phyloP scores from a whole-genome alignment of 345 rosid species.

The Acer negundo region DNA sequence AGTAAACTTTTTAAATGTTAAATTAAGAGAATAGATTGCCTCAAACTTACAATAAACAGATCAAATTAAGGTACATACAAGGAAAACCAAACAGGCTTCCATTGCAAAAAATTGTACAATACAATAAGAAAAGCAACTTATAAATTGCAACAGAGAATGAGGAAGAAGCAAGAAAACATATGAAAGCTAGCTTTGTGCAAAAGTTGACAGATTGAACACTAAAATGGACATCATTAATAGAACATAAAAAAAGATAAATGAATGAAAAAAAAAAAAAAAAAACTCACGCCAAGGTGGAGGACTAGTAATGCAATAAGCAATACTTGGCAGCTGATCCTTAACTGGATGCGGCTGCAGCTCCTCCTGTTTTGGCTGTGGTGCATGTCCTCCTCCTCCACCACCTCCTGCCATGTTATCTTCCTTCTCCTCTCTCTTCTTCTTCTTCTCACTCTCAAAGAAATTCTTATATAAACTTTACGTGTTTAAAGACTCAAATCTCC shows the following conservation, averaged over 20 bases:
- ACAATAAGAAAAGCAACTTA: not conserved
- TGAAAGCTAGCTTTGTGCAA: not conserved
- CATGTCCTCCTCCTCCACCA: conserved; percentile 46
- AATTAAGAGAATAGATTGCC: not conserved
- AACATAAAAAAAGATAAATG: not conserved
- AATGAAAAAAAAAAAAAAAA: conserved; percentile 10
- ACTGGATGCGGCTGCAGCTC: conserved; percentile 91
- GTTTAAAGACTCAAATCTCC: conserved; percentile 34
- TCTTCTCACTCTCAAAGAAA: conserved; percentile 7
- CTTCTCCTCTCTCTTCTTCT: conserved; percentile 16
- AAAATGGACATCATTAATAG: not conserved
- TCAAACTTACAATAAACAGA: not conserved
- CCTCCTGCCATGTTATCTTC: conserved; percentile 49
- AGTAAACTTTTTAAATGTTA: not conserved
- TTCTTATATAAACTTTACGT: conserved; percentile 5
- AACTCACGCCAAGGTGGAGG: conserved; percentile 99
- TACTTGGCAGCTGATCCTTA: conserved; percentile 79
- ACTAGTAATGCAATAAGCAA: conserved; percentile 87
- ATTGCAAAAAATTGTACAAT: not conserved
- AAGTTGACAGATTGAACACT: conserved; percentile 4
- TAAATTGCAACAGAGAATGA: not conserved
- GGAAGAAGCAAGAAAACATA: too few relatives aligned
- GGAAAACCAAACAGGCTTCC: not conserved
- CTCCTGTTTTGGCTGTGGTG: conserved; percentile 81
- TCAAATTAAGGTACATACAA: not conserved